Percentiles rank a stretch among this genome's conserved stretches.
phyloP scores from a whole-genome alignment of 2,329 filamentous ascomycete genomes.

The Diplodia seriata region DNA sequence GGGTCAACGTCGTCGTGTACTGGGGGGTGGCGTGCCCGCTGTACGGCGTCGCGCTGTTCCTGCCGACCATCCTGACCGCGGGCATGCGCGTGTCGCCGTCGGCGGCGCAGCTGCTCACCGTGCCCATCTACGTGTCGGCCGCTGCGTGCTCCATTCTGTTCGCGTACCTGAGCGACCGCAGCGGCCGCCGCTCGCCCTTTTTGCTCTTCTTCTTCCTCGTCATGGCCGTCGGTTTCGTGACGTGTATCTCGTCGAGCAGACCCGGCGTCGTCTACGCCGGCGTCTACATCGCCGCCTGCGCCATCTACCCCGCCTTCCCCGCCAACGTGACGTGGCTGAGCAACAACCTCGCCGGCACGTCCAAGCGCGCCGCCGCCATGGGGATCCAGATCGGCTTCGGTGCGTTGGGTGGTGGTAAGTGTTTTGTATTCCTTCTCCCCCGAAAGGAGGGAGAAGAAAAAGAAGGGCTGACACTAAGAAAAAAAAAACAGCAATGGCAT shows the following conservation, averaged over 20 bases:
- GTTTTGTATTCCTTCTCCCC: not conserved
- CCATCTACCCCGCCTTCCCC: slow-evolving; percentile 45
- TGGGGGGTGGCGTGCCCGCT: slow-evolving; percentile 21
- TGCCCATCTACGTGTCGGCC: slow-evolving; percentile 40
- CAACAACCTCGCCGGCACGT: slow-evolving; percentile 43
- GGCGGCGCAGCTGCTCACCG: slow-evolving; percentile 43
- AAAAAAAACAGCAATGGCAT: slow-evolving; percentile 64
- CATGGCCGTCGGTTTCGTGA: slow-evolving; percentile 53
- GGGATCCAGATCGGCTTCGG: slow-evolving; percentile 42
- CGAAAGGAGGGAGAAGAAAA: not conserved
- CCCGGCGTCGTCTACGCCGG: slow-evolving; percentile 50
- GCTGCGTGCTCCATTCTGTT: slow-evolving; percentile 39
- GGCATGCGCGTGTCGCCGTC: slow-evolving; percentile 39
- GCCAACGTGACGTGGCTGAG: slow-evolving; percentile 42
- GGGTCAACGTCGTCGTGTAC: slow-evolving; percentile 16
- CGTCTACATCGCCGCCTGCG: slow-evolving; percentile 38
- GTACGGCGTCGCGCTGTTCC: slow-evolving; percentile 50
- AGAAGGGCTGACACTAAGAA: not conserved
- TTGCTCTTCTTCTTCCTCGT: slow-evolving; percentile 43
- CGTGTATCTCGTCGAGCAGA: slow-evolving; percentile 49
- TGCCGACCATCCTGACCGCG: slow-evolving; percentile 34
- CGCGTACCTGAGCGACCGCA: slow-evolving; percentile 39
- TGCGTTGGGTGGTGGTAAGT: slow-evolving; percentile 39
- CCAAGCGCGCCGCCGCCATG: slow-evolving; percentile 44
- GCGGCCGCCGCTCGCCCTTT: slow-evolving; percentile 41